Base-by-base conservation (phyloP, 202 grass and related monocot genomes). In the Digitaria exilis region DNA sequence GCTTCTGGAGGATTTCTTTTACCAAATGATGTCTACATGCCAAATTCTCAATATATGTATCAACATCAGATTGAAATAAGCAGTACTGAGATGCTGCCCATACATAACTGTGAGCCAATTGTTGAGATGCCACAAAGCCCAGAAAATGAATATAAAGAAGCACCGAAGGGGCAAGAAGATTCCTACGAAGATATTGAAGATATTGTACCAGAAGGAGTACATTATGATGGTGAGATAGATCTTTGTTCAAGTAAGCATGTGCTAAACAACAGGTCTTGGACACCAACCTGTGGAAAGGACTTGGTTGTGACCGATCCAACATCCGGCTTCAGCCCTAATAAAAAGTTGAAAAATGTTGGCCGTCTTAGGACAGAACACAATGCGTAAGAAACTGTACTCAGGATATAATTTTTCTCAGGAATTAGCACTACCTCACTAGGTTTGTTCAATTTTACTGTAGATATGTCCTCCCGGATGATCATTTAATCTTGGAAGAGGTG, bases 391-490 rank as follows among this genome's bases (percentile, higher is more conserved):
- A 62, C 35, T 24, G 32, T 41, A 4, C 24, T 84, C 15, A 30
- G 77, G 48, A 17, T 66, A 57, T 87, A 72, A 66, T 80, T 50
- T 83, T 75, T 5, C n/a, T 57, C 61, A 77, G 39, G 84, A 64
- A 61, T 65, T 76, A 77, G 73, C 24, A 54, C 57, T 73, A 22
- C 73, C 67, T 37, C 16, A 52, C 66, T 82, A 82, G 73, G 3
- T 15, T 73, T 89, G 25, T 70, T 71, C 73, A 56, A 3, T 76
- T 85, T 49, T 86, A 48, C 73, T 90, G 78, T 80, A 98, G 96
- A 15, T 98, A 95, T 68, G 83, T 88, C 45, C 81, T 98, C 72
- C 92, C 90, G 67, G 92, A 98, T 81, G 79, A 39, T 15, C 92
- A 95, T 87, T 11, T 55, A 90, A 80, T 93, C 4, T 89, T 98